Evolutionary conservation across 2,329 filamentous ascomycete species (phyloP), one percentile per base, ranked within the genome.

Genomic region (Hymenoscyphus occultus): DNA sequence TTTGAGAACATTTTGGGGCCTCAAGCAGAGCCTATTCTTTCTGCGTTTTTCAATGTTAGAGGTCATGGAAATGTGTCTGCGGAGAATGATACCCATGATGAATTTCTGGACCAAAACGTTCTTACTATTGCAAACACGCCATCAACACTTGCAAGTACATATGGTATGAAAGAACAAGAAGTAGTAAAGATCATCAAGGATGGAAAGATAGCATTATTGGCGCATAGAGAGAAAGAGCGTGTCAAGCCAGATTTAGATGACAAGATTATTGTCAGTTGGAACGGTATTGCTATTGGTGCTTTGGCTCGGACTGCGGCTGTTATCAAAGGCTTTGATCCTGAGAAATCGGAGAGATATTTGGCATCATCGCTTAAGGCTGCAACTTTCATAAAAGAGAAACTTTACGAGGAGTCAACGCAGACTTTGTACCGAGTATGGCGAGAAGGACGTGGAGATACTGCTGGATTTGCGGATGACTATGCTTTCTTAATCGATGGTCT

Each of bases 41-140:
- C 92, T 0, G 87, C 87, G 4, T 92, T 97, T 77, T 98, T 92
- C 86, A 90, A 91, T 66, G 89, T 97, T 14, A 84, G 86, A 39
- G 84, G 91, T 51, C 88, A 96, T 70, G 95, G 95, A 56, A 98
- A 99, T 72, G 89, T 99, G 0, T 85, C 88, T 40, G 87, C 89
- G 3, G 86, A 89, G 63, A 87, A 94, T 71, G 95, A 99, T 74
- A 89, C 91, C 0, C 91, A 96, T 72, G 94, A 98, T 74, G 94
- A 98, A 74, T 94, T 98, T 66, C 89, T 96, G 73, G 93, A 94
- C 72, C 92, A 96, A 75, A 99, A 98, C 74, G 93, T 97, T 5
- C 79, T 97, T 1, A 86, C 87, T 45, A 83, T 96, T 32, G 85
- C 85, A 42, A 87, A 84, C 66, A 90, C 88, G 0, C 83, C 87